Percentiles rank a stretch among this genome's conserved stretches.
Evolutionary conservation across 257 asterid species (phyloP).

Genomic region (Rhazya stricta): DNA sequence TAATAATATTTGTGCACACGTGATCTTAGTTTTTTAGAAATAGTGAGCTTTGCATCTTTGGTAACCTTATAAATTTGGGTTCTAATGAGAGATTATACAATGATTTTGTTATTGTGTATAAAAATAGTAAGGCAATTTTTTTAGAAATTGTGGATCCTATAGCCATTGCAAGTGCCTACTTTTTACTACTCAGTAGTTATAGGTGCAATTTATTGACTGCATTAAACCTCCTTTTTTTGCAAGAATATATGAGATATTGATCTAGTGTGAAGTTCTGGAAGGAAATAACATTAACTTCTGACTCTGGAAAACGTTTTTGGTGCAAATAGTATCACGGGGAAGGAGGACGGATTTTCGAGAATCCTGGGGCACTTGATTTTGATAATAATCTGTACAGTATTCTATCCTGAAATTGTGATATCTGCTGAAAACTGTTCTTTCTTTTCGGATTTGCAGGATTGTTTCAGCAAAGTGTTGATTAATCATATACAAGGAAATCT

Average conservation of each 20-base stretch:
- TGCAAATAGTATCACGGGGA: too few species aligned
- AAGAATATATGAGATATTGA: background rate
- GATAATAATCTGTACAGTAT: background rate
- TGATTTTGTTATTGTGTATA: background rate
- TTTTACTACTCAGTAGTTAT: too few species aligned
- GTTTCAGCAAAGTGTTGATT: slow-evolving; percentile 9
- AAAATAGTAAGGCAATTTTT: background rate
- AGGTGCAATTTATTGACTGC: background rate
- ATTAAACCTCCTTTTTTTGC: too few species aligned
- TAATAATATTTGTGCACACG: too few species aligned
- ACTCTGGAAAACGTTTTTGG: background rate
- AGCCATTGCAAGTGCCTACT: background rate
- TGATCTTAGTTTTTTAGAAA: too few species aligned
- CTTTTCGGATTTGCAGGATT: background rate
- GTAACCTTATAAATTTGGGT: background rate
- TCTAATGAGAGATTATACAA: background rate
- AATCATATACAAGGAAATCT: background rate
- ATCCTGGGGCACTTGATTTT: background rate
- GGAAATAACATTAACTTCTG: background rate
- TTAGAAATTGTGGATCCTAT: background rate
- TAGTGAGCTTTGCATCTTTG: too few species aligned
- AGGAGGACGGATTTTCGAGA: background rate
- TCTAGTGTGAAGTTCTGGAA: background rate
- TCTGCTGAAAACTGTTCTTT: background rate
- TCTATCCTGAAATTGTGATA: background rate